Conservation (phyloP, 352 stramenopile species). For the Halophytophthora polymorphica region DNA sequence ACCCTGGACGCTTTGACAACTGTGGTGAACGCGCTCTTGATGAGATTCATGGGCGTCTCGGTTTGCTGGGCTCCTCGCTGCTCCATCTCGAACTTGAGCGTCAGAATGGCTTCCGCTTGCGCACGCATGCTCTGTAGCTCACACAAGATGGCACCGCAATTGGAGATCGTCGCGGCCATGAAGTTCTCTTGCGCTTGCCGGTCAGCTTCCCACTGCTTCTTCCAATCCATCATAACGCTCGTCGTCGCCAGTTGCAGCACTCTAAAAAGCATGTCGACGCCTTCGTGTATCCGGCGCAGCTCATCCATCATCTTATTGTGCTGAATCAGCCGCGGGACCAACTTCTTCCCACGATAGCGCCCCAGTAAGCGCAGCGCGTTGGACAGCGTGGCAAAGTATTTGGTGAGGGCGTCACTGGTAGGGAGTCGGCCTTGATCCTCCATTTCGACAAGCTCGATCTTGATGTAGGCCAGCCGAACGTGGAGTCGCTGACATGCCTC, state of each 20-base stretch:
- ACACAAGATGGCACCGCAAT: background rate
- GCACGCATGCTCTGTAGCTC: background rate
- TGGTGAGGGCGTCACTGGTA: constrained; percentile 3
- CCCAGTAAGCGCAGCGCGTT: background rate
- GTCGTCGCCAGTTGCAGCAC: constrained; percentile 11
- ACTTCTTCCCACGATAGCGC: background rate
- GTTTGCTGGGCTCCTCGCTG: background rate
- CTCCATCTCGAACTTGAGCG: constrained; percentile 7
- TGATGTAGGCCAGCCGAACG: constrained; percentile 4
- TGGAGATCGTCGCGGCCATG: background rate
- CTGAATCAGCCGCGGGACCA: background rate
- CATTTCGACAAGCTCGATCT: constrained; percentile 2
- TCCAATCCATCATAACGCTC: constrained; percentile 9
- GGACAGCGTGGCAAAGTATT: constrained; percentile 1
- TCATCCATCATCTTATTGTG: constrained; percentile 11
- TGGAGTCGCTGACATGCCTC: constrained; percentile 6
- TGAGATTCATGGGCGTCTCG: background rate
- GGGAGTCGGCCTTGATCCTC: constrained; percentile 4
- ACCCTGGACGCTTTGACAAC: background rate
- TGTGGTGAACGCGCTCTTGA: background rate
- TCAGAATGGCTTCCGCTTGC: background rate
- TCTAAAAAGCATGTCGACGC: constrained; percentile 12
- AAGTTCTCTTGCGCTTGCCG: background rate
- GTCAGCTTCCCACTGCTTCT: background rate
- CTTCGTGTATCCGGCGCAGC: constrained; percentile 14